phyloP scores from a whole-genome alignment of 805 yeast species.

The Naumovozyma baii region DNA sequence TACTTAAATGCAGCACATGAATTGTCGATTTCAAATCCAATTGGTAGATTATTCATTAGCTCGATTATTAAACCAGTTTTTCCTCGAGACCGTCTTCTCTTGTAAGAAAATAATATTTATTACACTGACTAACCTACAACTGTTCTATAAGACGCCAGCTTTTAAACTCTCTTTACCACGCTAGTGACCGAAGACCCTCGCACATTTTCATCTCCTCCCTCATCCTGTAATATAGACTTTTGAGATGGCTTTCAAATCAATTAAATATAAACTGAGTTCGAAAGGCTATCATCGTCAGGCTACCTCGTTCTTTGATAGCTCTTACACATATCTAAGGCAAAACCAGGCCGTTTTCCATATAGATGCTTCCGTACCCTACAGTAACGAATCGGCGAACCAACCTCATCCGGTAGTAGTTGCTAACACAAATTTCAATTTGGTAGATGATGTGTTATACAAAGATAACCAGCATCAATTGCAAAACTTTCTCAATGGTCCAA shows the following conservation, averaged over 20 bases:
- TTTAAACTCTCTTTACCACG: too few relatives aligned
- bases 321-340: slow-evolving; percentile 33
- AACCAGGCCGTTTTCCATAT: slow-evolving; percentile 28
- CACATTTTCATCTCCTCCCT: background rate
- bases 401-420: slow-evolving; percentile 33
- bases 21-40: too few relatives aligned
- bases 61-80: too few relatives aligned
- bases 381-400: slow-evolving; percentile 12
- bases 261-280: slow-evolving; percentile 32
- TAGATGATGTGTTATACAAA: slow-evolving; percentile 20
- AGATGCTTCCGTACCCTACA: slow-evolving; percentile 12
- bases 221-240: background rate
- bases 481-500: background rate
- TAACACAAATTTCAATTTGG: slow-evolving; percentile 23
- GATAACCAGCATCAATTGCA: background rate
- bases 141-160: too few relatives aligned
- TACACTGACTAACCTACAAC: too few relatives aligned
- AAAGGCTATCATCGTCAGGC: slow-evolving; percentile 28
- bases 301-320: slow-evolving; percentile 32
- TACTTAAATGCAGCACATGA: too few relatives aligned
- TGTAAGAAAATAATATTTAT: too few relatives aligned
- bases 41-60: too few relatives aligned
- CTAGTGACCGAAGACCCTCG: too few relatives aligned
- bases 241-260: slow-evolving; percentile 34
- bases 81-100: too few relatives aligned